Base-by-base conservation (phyloP, 2,329 filamentous ascomycete species). In the Sporothrix brunneoviolacea region DNA sequence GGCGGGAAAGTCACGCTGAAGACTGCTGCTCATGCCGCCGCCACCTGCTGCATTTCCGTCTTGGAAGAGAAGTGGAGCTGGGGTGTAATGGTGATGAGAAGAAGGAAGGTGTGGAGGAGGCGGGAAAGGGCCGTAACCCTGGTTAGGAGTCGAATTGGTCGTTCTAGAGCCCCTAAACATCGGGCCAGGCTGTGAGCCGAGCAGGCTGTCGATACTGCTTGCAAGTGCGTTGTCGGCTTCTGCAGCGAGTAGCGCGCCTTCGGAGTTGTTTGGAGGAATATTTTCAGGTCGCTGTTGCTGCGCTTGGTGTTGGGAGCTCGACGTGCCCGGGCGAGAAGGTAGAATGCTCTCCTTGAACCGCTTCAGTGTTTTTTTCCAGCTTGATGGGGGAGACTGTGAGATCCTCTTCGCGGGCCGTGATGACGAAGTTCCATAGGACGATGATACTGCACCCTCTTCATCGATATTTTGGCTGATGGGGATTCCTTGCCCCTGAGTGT, bases 321-420 rank as follows among this genome's bases (percentile, higher is more conserved):
- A 35, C 6, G 21, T 27, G 22, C 12, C 30, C 12, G 44, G 15
- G 4, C 45, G 40, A 8, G 51, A 19, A 1, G 55, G 54, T 5
- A 54, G 40, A 22, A 61, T 38, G 48, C 57, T 59, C 42, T 62
- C 58, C 49, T 59, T 62, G 6, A 63, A 13, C 7, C 53, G 41
- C 35, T 64, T 62, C 10, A 71, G 59, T 2, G 63, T 61, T 1
- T 63, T 60, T 2, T 64, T 63, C 54, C 63, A 66, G 18, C 58
- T 65, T 7, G 62, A 64, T 2, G 66, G 62, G 2, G 65, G 47
- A 4, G 49, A 47, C 4, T 18, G 59, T 0, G 61, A 55, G 5
- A 64, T 57, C 21, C 63, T 63, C 8, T 57, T 56, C 2, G 51
- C 53, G 1, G 60, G 42, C 0, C 58, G 54, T 15, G 54, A 61